phyloP scores from a whole-genome alignment of 768 basidiomycete species.

The Nidularia pulvinata region DNA sequence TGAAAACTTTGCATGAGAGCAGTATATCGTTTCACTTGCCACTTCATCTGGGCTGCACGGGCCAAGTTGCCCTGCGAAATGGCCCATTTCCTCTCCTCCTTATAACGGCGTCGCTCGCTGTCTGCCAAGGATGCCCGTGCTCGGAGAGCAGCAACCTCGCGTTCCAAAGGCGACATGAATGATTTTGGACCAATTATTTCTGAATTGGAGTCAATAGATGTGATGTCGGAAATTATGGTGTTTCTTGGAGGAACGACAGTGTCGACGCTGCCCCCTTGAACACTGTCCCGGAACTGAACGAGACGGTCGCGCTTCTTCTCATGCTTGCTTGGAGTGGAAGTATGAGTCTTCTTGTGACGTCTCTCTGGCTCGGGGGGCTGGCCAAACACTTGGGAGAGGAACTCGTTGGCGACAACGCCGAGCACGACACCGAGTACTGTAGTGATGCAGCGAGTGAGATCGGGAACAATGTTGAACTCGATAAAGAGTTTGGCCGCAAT shows the following conservation, averaged over 20 bases:
- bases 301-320: conserved; percentile 28
- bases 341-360: conserved; percentile 25
- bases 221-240: conserved; percentile 50
- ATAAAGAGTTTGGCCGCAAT: conserved; percentile 62
- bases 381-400: conserved; percentile 67
- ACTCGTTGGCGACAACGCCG: conserved; percentile 71
- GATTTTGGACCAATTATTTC: conserved; percentile 60
- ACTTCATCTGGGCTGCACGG: conserved; percentile 77
- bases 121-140: conserved; percentile 82
- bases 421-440: conserved; percentile 68
- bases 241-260: conserved; percentile 16
- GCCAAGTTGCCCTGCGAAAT: conserved; percentile 74
- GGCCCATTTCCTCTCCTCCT: conserved; percentile 90
- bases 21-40: conserved; percentile 82
- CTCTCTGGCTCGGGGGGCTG: conserved; percentile 32
- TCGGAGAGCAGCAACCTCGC: conserved; percentile 74
- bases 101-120: conserved; percentile 78
- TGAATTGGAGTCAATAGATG: conserved; percentile 71
- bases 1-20: conserved; percentile 81
- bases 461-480: conserved; percentile 58
- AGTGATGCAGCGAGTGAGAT: conserved; percentile 52
- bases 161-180: conserved; percentile 63
- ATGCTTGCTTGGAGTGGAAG: conserved; percentile 9
- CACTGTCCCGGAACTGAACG: conserved; percentile 44
- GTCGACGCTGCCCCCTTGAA: conserved; percentile 33